Conservation (phyloP, 208 protist genomes). For the Angomonas deanei region DNA sequence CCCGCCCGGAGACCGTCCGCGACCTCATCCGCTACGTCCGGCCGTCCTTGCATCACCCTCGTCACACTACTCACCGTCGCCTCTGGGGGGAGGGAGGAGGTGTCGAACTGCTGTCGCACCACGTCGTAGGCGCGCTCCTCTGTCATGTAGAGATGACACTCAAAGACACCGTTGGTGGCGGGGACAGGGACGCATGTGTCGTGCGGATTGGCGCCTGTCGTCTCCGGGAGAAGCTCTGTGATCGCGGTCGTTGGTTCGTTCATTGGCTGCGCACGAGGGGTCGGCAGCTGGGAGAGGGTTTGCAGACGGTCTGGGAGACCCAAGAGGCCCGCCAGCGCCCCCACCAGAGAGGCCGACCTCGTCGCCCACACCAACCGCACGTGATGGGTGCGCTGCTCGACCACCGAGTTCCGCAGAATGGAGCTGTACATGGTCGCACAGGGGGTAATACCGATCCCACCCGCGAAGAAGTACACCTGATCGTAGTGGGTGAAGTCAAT, state of each 20-base stretch:
- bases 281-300: not conserved
- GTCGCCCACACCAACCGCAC: constrained; percentile 4
- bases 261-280: not conserved
- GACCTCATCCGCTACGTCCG: not conserved
- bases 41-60: not conserved
- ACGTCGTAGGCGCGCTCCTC: not conserved
- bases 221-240: not conserved
- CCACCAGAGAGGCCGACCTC: constrained; percentile 3
- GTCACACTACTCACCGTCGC: not conserved
- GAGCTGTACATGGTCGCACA: constrained; percentile 24
- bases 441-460: constrained; percentile 27
- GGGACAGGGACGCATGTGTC: not conserved
- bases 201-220: not conserved
- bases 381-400: not conserved
- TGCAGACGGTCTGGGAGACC: not conserved
- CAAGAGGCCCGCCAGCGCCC: not conserved
- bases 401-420: constrained; percentile 6
- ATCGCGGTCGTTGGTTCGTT: not conserved
- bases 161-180: not conserved
- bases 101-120: not conserved
- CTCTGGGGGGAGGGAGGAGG: not conserved
- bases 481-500: constrained; percentile 18
- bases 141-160: constrained; percentile 3
- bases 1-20: not conserved
- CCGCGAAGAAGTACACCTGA: constrained; percentile 20